A percentile compares a stretch with the other conserved stretches of the same genome.
Evolutionary conservation across 2,329 filamentous ascomycete genomes (phyloP).

Genomic region (Aureobasidium musti): DNA sequence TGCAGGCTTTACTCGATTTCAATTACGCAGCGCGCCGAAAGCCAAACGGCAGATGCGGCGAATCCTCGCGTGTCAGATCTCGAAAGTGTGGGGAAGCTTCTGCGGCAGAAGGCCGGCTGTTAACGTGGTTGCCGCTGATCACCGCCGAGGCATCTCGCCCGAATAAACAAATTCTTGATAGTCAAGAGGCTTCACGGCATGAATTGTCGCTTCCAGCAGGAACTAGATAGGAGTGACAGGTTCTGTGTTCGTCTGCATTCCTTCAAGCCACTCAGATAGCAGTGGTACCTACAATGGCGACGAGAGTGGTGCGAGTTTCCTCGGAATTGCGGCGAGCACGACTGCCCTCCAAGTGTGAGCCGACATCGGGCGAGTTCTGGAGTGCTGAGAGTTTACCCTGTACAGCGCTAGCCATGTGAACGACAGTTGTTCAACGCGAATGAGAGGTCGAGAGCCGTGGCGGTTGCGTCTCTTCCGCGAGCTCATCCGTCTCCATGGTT

Average conservation of each 20-base stretch:
- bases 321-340: conserved; percentile 17
- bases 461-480: neutral
- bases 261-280: conserved; percentile 18
- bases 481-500: neutral
- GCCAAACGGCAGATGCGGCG: neutral
- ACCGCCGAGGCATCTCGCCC: conserved; percentile 6
- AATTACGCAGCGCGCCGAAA: conserved; percentile 24
- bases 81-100: conserved; percentile 17
- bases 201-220: neutral
- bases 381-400: conserved; percentile 7
- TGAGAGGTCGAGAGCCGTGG: conserved; percentile 16
- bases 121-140: neutral
- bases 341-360: neutral
- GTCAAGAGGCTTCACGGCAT: neutral
- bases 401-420: conserved; percentile 27
- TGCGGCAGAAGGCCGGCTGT: conserved; percentile 4
- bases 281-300: conserved; percentile 5
- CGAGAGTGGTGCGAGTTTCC: conserved; percentile 9
- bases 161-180: neutral
- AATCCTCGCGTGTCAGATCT: conserved; percentile 1
- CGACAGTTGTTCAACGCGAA: conserved; percentile 26
- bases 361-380: conserved; percentile 13
- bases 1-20: conserved; percentile 19
- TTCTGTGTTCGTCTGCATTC: neutral
- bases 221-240: neutral